Conservation (phyloP, 768 basidiomycete species). For the Tubosaeta sp. region DNA sequence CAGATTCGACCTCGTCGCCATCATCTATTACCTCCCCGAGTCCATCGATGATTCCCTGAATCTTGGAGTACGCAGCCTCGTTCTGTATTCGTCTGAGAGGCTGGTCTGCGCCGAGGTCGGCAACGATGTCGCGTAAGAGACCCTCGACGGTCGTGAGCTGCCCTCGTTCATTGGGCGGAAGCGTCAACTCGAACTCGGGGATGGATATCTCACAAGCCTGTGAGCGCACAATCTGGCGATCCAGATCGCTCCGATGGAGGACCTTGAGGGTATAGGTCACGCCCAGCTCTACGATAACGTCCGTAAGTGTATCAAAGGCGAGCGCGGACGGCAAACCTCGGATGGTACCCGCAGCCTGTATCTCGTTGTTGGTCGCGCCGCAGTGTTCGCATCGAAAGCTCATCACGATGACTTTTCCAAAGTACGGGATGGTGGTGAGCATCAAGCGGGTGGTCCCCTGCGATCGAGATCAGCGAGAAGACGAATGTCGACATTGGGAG, state of each 20-base stretch:
- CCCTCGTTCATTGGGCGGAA: conserved; percentile 76
- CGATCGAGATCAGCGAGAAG: conserved; percentile 17
- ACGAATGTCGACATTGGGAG: background rate
- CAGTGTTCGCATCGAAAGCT: conserved; percentile 96
- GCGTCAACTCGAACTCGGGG: conserved; percentile 86
- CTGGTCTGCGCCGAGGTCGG: conserved; percentile 79
- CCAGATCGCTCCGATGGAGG: conserved; percentile 68
- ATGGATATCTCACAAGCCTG: conserved; percentile 74
- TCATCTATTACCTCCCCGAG: conserved; percentile 63
- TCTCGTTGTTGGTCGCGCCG: conserved; percentile 85
- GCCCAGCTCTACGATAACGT: conserved; percentile 62
- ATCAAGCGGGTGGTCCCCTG: conserved; percentile 88
- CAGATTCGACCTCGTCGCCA: conserved; percentile 32
- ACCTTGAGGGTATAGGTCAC: conserved; percentile 77
- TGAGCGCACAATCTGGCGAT: conserved; percentile 93
- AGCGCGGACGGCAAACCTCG: conserved; percentile 47
- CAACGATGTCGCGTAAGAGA: conserved; percentile 73
- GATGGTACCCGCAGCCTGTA: conserved; percentile 84
- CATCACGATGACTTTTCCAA: conserved; percentile 92
- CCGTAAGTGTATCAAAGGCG: background rate
- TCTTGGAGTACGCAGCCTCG: conserved; percentile 63
- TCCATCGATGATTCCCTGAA: conserved; percentile 68
- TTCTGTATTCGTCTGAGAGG: conserved; percentile 79
- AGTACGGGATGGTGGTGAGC: conserved; percentile 92
- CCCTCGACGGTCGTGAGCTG: conserved; percentile 98